Evolutionary conservation across 2,329 filamentous ascomycete genomes (phyloP).

Genomic region (Sphaerulina vaccinii): DNA sequence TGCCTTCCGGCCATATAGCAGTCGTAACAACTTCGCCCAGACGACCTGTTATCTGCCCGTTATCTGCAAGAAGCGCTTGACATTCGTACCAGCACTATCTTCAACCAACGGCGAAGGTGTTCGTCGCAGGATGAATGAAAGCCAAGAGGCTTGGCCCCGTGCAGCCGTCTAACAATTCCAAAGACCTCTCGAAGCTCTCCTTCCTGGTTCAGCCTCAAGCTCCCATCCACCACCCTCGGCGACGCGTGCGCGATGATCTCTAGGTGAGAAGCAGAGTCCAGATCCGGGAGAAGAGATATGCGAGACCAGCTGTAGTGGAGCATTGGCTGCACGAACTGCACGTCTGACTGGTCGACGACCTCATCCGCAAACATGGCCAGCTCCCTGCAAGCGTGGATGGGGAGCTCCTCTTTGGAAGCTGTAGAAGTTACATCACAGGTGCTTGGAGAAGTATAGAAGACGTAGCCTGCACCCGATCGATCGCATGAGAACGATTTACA

Average conservation of each 20-base stretch:
- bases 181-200: background rate
- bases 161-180: conserved; percentile 1
- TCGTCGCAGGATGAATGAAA: background rate
- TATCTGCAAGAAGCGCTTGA: background rate
- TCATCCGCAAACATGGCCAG: conserved; percentile 12
- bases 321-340: background rate
- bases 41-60: conserved; percentile 1
- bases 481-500: no score
- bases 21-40: background rate
- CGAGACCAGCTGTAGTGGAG: conserved; percentile 5
- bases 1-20: background rate
- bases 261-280: background rate
- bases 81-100: conserved; percentile 10
- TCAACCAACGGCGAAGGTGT: conserved; percentile 4
- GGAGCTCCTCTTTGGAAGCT: conserved; percentile 13
- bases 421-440: conserved; percentile 13
- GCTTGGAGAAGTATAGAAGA: conserved; percentile 6
- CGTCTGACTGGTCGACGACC: background rate
- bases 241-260: background rate
- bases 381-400: conserved; percentile 12
- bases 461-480: background rate
- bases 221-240: background rate
- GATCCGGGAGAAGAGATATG: background rate
- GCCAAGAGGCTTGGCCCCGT: conserved; percentile 3
- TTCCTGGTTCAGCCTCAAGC: background rate